Evolutionary conservation across 306 rosid species (phyloP), one percentile per base, ranked within the genome.

Genomic region (Mucuna pruriens): DNA sequence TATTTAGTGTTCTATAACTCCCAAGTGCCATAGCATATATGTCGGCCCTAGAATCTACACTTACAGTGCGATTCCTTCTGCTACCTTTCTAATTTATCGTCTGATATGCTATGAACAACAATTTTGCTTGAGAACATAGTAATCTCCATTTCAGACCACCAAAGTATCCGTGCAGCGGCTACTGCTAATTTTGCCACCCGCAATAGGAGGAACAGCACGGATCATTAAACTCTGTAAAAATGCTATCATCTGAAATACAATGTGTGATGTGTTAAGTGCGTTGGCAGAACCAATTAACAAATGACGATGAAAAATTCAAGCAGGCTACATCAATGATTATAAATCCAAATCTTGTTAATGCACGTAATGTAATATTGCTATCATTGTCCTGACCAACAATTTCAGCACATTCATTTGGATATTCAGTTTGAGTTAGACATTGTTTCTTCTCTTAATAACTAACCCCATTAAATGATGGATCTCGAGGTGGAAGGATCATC

Each of bases 181-280:
- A 22, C 33, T 57, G 70, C 73, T 72, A 67, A 4, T 58, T 80
- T 52, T 87, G 65, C 82, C 78, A 36, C 75, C 82, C 58, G 76
- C 69, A 31, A 60, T 72, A 60, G 90, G 83, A 77, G 90, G 89
- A 63, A 42, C 62, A 25, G 82, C 80, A 49, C 75, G 85, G 71
- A 95, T 91, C 91, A 82, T 72, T 20, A 82, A 66, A 62, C 97
- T 93, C 76, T 83, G 95, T 65, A 91, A 42, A 76, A 91, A 88
- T 69, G 92, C 94, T 57, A 83, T 55, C 87, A 88, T 57, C 99
- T 95, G 98, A 90, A 82, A 71, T 40, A 39, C 75, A 79, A 71
- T 63, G 67, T 42, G 36, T 66, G 13, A 77, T 57, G 31, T 62
- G 55, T 60, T 61, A 75, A 75, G 62, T 60, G 54, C 80, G 16